Percentiles rank a stretch among this genome's conserved stretches.
These are phyloP conservation scores for Zygosaccharomyces kombuchaensis DNA, from an alignment of 805 yeast genomes.

Conservation along the genomic window DNA sequence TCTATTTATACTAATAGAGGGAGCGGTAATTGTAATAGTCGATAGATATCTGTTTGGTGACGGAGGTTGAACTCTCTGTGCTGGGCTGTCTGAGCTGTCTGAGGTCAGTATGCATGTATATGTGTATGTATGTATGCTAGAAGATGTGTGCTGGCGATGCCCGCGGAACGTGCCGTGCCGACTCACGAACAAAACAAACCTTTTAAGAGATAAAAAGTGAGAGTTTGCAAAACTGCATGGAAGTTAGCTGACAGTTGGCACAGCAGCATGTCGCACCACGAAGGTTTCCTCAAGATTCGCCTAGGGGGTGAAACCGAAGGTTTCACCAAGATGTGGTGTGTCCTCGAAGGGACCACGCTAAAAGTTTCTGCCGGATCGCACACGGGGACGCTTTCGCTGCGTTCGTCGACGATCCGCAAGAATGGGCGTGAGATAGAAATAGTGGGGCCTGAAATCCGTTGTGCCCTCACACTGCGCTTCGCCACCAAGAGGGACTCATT, in stretches of 20 bases:
- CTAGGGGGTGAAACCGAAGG: neutral
- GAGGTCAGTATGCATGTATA: no score
- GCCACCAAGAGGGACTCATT: neutral
- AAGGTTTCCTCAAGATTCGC: neutral
- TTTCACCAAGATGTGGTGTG: neutral
- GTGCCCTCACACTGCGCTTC: neutral
- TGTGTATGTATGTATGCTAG: no score
- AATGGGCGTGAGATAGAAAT: neutral
- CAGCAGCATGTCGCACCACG: neutral
- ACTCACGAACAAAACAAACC: no score
- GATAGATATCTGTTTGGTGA: no score
- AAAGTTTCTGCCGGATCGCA: neutral
- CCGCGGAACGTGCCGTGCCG: no score
- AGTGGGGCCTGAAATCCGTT: neutral
- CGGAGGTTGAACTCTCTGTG: no score
- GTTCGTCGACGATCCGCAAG: neutral
- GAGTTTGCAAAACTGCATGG: no score
- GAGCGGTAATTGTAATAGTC: conserved; percentile 3
- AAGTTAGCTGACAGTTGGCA: no score
- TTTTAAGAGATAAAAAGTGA: no score
- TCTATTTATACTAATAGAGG: conserved; percentile 4
- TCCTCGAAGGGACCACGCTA: neutral
- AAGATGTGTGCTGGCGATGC: no score
- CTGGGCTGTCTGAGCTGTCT: no score
- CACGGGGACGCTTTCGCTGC: neutral